phyloP scores from a whole-genome alignment of 768 basidiomycete species.

The Chalciporus pseudorubinellus region DNA sequence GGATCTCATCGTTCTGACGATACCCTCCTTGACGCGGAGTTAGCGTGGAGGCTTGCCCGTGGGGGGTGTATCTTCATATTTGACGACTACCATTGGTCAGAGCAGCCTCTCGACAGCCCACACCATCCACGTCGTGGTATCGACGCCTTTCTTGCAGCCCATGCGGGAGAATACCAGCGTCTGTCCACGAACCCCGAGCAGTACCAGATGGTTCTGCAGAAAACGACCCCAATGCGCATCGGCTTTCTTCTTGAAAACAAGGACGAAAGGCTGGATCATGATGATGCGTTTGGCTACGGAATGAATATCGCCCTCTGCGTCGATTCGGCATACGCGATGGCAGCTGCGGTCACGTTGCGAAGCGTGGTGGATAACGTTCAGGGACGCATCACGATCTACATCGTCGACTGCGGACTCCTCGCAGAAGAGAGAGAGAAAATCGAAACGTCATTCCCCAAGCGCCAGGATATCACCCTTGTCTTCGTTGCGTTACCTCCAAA shows the following conservation, averaged over 20 bases:
- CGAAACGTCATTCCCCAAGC: constrained; percentile 24
- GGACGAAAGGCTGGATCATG: neutral
- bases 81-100: constrained; percentile 57
- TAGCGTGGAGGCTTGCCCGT: constrained; percentile 54
- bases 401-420: constrained; percentile 47
- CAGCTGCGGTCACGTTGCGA: constrained; percentile 47
- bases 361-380: constrained; percentile 37
- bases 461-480: constrained; percentile 37
- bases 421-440: constrained; percentile 36
- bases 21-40: constrained; percentile 58
- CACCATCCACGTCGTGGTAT: constrained; percentile 58
- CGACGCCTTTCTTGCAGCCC: constrained; percentile 52
- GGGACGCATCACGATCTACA: constrained; percentile 46
- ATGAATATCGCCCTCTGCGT: constrained; percentile 46
- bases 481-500: constrained; percentile 40
- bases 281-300: constrained; percentile 40
- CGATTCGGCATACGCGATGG: constrained; percentile 45
- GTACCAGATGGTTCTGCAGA: constrained; percentile 55
- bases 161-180: constrained; percentile 45
- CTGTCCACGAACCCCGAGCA: constrained; percentile 35
- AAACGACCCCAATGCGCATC: constrained; percentile 50
- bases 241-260: constrained; percentile 38
- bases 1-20: constrained; percentile 61
- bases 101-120: constrained; percentile 44
- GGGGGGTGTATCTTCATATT: constrained; percentile 53